A percentile compares a stretch with the other conserved stretches of the same genome.
phyloP scores from a whole-genome alignment of 2,329 filamentous ascomycete species.

The Blastomyces gilchristii region DNA sequence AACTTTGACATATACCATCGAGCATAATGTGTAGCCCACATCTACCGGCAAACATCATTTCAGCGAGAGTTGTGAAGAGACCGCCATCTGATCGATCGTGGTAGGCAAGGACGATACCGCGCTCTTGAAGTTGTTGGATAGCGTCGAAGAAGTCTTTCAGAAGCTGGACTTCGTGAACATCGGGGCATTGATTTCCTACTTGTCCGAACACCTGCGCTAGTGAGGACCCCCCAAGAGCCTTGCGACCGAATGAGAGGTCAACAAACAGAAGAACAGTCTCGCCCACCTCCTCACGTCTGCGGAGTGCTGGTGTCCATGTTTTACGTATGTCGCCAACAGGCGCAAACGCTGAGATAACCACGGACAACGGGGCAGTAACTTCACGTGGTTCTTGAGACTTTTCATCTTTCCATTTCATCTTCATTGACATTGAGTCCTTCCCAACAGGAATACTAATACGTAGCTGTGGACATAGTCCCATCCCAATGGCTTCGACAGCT shows the following conservation, averaged over 20 bases:
- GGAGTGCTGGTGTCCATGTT: slow-evolving; percentile 89
- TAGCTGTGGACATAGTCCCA: slow-evolving; percentile 84
- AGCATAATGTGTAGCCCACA: slow-evolving; percentile 79
- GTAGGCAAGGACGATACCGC: slow-evolving; percentile 74
- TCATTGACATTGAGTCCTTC: slow-evolving; percentile 98
- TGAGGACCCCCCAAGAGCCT: slow-evolving; percentile 80
- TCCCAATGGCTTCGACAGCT: slow-evolving; percentile 82
- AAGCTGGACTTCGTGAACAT: slow-evolving; percentile 70
- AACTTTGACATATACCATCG: slow-evolving; percentile 53
- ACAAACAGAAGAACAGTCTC: slow-evolving; percentile 84
- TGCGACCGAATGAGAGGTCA: slow-evolving; percentile 71
- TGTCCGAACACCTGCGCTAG: slow-evolving; percentile 82
- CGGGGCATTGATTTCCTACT: slow-evolving; percentile 72
- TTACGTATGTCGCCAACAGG: slow-evolving; percentile 70
- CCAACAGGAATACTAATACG: slow-evolving; percentile 90
- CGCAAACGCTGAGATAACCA: slow-evolving; percentile 84
- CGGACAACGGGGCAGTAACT: slow-evolving; percentile 82
- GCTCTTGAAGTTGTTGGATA: slow-evolving; percentile 56
- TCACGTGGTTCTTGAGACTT: slow-evolving; percentile 60
- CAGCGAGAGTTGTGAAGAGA: slow-evolving; percentile 75
- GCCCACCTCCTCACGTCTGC: slow-evolving; percentile 73
- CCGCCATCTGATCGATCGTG: slow-evolving; percentile 93
- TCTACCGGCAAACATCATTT: slow-evolving; percentile 97
- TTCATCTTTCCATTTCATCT: slow-evolving; percentile 81
- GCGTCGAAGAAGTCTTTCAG: slow-evolving; percentile 90